Evolutionary conservation across 2,329 filamentous ascomycete genomes (phyloP), one percentile per base, ranked within the genome.

Genomic region (Colletotrichum cuscutae): DNA sequence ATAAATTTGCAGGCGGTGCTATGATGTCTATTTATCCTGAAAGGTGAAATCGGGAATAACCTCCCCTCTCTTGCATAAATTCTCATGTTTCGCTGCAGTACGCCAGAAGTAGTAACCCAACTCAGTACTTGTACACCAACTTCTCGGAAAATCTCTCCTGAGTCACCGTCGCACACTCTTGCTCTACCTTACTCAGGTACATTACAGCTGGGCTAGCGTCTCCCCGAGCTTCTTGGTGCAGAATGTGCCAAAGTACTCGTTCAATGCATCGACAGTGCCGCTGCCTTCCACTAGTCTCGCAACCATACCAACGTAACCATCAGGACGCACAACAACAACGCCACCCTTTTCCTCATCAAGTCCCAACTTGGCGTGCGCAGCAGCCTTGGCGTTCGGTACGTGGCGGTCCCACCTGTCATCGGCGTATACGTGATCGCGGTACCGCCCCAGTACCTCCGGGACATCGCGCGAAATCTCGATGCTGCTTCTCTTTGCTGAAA

Each of bases 341-440:
- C 93, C 95, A 12, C 95, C 95, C 74, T 85, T 88, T 74, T 93
- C 90, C 78, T 92, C 86, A 75, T 93, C 89, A 30, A 98, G 81
- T 0, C 95, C 95, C 87, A 97, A 93, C 87, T 97, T 98, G 54
- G 92, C 91, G 82, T 98, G 95, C 5, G 94, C 94, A 3, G 94
- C 88, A 5, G 92, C 94, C 76, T 87, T 87, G 1, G 93, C 92
- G 24, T 92, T 86, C 0, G 93, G 91, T 1, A 94, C 92, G 7
- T 90, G 87, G 56, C 88, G 86, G 79, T 97, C 94, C 85, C 90
- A 92, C 60, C 93, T 87, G 81, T 98, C 95, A 78, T 98, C 95
- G 1, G 95, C 93, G 78, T 97, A 98, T 46, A 98, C 87, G 77
- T 97, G 93, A 77, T 95, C 92, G 61, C 91, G 87, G 81, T 98